Percentiles rank a stretch among this genome's conserved stretches.
Conservation (phyloP, 129 eudicot genomes). For the Helianthus tuberosus region DNA sequence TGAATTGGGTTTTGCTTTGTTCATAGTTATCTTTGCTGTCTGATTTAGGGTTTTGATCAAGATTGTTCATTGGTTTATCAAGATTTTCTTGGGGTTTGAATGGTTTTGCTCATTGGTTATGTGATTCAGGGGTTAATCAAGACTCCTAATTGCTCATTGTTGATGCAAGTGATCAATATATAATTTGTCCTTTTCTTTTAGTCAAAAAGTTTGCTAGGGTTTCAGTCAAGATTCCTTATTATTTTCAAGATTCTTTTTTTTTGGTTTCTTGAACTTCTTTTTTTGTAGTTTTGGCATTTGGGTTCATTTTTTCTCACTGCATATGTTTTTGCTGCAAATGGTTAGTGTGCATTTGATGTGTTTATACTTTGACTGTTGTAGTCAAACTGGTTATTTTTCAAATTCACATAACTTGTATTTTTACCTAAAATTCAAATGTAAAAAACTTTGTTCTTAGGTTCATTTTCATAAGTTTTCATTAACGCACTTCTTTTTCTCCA, state of each 20-base stretch:
- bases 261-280: neutral
- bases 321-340: constrained; percentile 29
- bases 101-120: neutral
- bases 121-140: neutral
- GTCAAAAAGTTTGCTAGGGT: constrained; percentile 25
- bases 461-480: neutral
- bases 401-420: neutral
- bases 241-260: neutral
- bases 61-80: neutral
- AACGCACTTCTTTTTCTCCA: neutral
- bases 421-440: neutral
- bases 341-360: constrained; percentile 21
- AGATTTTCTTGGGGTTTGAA: neutral
- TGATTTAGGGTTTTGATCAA: constrained; percentile 16
- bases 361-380: constrained; percentile 16
- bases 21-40: too few species aligned
- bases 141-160: neutral
- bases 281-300: neutral
- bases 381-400: neutral
- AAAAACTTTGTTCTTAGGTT: constrained; percentile 4
- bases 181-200: constrained; percentile 6
- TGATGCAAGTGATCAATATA: constrained; percentile 18
- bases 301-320: constrained; percentile 9
- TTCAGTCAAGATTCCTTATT: constrained; percentile 29
- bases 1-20: constrained; percentile 9